Evolutionary conservation across 805 yeast species (phyloP), one percentile per base, ranked within the genome.

Genomic region (Teunomyces barrocoloradensis): DNA sequence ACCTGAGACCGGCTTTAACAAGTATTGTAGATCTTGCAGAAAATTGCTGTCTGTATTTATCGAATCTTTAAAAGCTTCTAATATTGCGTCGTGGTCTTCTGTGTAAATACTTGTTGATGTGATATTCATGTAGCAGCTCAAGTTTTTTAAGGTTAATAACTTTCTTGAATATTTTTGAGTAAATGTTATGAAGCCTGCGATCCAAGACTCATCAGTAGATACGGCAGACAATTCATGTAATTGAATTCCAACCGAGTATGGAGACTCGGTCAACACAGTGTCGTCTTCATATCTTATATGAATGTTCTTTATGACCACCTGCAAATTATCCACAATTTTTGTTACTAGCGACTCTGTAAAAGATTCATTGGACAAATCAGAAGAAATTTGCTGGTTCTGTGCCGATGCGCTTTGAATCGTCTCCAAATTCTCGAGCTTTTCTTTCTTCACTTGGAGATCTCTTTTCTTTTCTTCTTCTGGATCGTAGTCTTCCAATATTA

Each of bases 281-380:
- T 75, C 77, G 66, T 94, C 99, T 59, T 95, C 99, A 59, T 91
- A 94, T 48, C 99, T 77, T 17, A 94, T 65, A 64, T 94, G 99
- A 53, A 94, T 94, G 60, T 89, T 89, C 57, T 84, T 88, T 53
- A 94, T 88, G 2, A 96, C 87, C 10, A 94, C 79, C 64, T 94
- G 99, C 45, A 95, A 69, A 61, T 94, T 94, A 65, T 94, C 98
- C 20, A 92, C 85, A 53, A 94, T 85, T 63, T 95, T 95, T 1
- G 97, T 87, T 5, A 90, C 77, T 49, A 94, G 74, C 38, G 89
- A 82, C 56, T 90, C 97, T 10, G 96, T 84, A 64, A 94, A 94
- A 34, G 89, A 77, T 63, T 89, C 92, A 63, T 84, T 87, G 46
- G 81, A 74, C 23, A 72, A 57, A 39, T 73, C 75, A 15, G 62